Conservation (phyloP, 192 early-diverging fungal species). For the Spinellus fusiger region DNA sequence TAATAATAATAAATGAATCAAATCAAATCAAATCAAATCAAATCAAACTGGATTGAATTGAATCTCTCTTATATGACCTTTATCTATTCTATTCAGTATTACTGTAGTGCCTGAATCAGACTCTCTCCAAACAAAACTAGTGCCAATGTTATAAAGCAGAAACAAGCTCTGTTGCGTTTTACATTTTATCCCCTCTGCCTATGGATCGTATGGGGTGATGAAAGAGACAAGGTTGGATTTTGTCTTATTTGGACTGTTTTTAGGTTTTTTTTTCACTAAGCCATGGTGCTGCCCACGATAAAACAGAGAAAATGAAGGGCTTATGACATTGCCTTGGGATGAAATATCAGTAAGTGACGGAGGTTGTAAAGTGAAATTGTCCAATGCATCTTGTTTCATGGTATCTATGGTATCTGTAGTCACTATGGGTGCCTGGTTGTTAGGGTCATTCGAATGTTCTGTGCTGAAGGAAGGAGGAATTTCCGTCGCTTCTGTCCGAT, state of each 20-base stretch:
- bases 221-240: constrained; percentile 64
- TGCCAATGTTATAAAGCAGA: constrained; percentile 70
- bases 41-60: background rate
- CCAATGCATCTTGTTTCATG: background rate
- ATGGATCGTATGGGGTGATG: constrained; percentile 60
- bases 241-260: constrained; percentile 63
- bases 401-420: background rate
- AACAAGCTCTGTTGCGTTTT: constrained; percentile 49
- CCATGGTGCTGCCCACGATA: background rate
- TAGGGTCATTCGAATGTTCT: background rate
- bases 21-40: background rate
- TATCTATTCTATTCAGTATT: no score
- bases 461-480: background rate
- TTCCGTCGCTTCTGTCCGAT: background rate
- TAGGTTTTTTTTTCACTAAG: constrained; percentile 26
- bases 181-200: constrained; percentile 49
- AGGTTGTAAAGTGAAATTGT: background rate
- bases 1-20: no score
- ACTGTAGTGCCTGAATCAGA: no score
- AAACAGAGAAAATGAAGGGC: background rate
- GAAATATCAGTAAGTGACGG: background rate
- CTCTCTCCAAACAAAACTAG: constrained; percentile 68
- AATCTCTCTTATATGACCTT: constrained; percentile 30
- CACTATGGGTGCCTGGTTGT: background rate
- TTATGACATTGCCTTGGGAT: background rate